Base-by-base conservation (phyloP, 441 rosid species). In the Croton laevigatus region DNA sequence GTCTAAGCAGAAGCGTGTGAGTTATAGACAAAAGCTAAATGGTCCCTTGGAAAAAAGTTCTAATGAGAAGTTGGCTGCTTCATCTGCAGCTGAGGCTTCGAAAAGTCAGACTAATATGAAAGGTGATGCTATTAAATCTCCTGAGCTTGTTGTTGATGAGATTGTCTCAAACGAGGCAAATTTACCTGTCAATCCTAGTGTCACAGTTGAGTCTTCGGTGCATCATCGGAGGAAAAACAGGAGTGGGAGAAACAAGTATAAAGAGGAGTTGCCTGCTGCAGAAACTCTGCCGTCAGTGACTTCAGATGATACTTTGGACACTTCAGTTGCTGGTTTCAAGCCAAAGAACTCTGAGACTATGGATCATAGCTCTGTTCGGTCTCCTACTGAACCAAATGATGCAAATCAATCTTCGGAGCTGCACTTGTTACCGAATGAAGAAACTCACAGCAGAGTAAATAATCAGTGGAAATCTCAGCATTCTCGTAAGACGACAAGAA, bases 381-480 rank as follows among this genome's bases (percentile, higher is more conserved):
- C 76, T 45, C 48, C 17, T 20, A 51, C 74, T 37, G 88, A 80
- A 61, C 78, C 75, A 20, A 84, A 73, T 75, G 91, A 74, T 79
- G 82, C 80, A 74, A 85, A 70, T 71, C 85, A 74, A 72, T 79
- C 85, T 54, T 49, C 75, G 19, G 96, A 88, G 69, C 88, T 73
- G 75, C 77, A 22, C 66, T 72, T 86, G 73, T 72, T 80, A 38
- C 71, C 84, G 66, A 81, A 78, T 79, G 98, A 90, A 79, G 97
- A 84, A 68, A 76, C 73, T 70, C 89, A 80, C 53, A 67, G 65
- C 66, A 84, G 83, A 78, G 80, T 59, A 58, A 89, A 82, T 78
- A 82, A 75, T 75, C 90, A 78, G 72, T 75, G 85, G 90, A 93
- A 88, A 77, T 62, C 90, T 76, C 98, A 89, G 75, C 85, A 87